Evolutionary conservation across 495 filamentous ascomycete species (phyloP).

Genomic region (Tuber melanosporum): DNA sequence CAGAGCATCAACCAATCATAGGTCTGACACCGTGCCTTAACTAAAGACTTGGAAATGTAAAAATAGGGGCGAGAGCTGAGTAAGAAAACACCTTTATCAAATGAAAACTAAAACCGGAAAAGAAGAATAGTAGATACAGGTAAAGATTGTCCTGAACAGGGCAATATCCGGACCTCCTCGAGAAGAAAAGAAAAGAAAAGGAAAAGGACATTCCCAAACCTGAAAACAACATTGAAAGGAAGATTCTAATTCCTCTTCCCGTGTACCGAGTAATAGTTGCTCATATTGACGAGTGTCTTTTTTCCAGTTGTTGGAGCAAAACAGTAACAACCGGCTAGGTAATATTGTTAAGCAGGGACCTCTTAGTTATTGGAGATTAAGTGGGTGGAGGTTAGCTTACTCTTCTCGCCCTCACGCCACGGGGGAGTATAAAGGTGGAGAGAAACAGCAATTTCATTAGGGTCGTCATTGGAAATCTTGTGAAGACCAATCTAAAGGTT

Average conservation of each 20-base stretch:
- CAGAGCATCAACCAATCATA: background rate
- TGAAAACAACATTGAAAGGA: background rate
- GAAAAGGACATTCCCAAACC: background rate
- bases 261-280: slow-evolving; percentile 57
- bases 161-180: background rate
- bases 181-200: background rate
- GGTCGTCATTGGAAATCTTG: slow-evolving; percentile 66
- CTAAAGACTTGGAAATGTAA: background rate
- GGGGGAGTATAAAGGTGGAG: slow-evolving; percentile 88
- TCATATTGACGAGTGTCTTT: slow-evolving; percentile 61
- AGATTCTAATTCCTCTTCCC: slow-evolving; percentile 38
- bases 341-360: background rate
- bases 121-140: background rate
- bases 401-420: slow-evolving; percentile 52
- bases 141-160: background rate
- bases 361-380: slow-evolving; percentile 39
- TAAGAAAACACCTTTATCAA: background rate
- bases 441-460: slow-evolving; percentile 68
- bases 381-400: slow-evolving; percentile 1
- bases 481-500: slow-evolving; percentile 65
- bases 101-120: background rate
- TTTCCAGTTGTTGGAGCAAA: slow-evolving; percentile 65
- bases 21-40: background rate
- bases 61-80: background rate
- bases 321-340: slow-evolving; percentile 51